A percentile compares a stretch with the other conserved stretches of the same genome.
phyloP scores from a whole-genome alignment of 345 rosid genomes.

The Carallia brachiata region DNA sequence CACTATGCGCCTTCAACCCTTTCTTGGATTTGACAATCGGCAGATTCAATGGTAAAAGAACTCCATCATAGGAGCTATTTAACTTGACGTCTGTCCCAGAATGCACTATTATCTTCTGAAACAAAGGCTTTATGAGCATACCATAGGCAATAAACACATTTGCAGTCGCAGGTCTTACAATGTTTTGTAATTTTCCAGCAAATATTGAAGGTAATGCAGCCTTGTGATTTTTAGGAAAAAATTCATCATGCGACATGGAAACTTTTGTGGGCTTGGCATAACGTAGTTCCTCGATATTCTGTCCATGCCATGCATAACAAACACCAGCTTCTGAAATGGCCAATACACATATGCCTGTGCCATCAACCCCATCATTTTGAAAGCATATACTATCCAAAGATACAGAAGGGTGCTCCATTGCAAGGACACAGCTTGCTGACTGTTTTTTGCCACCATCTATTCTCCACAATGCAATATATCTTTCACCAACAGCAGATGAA shows the following conservation, averaged over 20 bases:
- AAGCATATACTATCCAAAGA: constrained; percentile 62
- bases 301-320: constrained; percentile 83
- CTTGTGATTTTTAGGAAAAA: constrained; percentile 36
- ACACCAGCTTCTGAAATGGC: constrained; percentile 85
- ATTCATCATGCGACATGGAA: constrained; percentile 48
- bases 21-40: constrained; percentile 52
- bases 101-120: constrained; percentile 68
- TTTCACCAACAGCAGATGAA: constrained; percentile 77
- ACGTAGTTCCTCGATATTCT: constrained; percentile 57
- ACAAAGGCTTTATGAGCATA: constrained; percentile 71
- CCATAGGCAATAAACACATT: constrained; percentile 73
- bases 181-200: constrained; percentile 80
- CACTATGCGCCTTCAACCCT: constrained; percentile 39
- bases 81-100: constrained; percentile 61
- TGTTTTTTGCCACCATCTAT: constrained; percentile 65
- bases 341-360: constrained; percentile 51
- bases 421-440: constrained; percentile 88
- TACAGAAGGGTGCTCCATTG: constrained; percentile 94
- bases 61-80: constrained; percentile 63
- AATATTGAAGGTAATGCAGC: constrained; percentile 53
- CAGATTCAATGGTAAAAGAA: constrained; percentile 64
- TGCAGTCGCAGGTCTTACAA: constrained; percentile 49
- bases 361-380: constrained; percentile 37
- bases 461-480: constrained; percentile 80
- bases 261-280: constrained; percentile 66